phyloP scores from a whole-genome alignment of 2,329 filamentous ascomycete genomes.

The Elsinoe necatrix region DNA sequence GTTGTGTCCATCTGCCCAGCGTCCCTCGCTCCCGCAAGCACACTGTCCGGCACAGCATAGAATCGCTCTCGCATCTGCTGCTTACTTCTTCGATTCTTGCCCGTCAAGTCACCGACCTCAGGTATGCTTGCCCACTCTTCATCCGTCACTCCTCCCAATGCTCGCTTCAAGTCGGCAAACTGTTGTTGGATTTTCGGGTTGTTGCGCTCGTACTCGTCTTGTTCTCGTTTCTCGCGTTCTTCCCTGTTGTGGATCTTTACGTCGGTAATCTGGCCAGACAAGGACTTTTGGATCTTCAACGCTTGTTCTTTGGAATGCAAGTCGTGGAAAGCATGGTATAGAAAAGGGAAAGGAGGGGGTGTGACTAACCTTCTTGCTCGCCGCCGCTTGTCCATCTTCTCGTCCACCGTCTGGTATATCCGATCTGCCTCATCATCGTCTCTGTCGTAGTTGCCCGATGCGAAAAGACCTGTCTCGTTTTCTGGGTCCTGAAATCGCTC shows the following conservation, averaged over 20 bases:
- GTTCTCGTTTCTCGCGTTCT: constrained; percentile 83
- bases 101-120: constrained; percentile 92
- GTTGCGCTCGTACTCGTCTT: constrained; percentile 89
- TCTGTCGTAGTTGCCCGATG: constrained; percentile 89
- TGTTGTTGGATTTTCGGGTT: constrained; percentile 98
- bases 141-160: constrained; percentile 77
- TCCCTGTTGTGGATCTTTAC: constrained; percentile 63
- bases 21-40: constrained; percentile 77
- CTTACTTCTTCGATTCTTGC: constrained; percentile 79
- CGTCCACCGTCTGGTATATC: constrained; percentile 92
- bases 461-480: constrained; percentile 92
- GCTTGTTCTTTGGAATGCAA: constrained; percentile 22
- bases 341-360: constrained; percentile 17
- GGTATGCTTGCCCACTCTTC: constrained; percentile 95
- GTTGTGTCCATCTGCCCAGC: constrained; percentile 77
- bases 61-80: constrained; percentile 70
- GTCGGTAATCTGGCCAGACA: constrained; percentile 73
- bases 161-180: constrained; percentile 91
- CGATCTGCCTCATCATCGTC: constrained; percentile 96
- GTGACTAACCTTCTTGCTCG: constrained; percentile 80
- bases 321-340: constrained; percentile 20
- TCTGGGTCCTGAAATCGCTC: constrained; percentile 91
- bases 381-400: constrained; percentile 87
- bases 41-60: constrained; percentile 94
- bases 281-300: constrained; percentile 35